phyloP scores from a whole-genome alignment of 73 alveolate species.

The Paramecium primaurelia region DNA sequence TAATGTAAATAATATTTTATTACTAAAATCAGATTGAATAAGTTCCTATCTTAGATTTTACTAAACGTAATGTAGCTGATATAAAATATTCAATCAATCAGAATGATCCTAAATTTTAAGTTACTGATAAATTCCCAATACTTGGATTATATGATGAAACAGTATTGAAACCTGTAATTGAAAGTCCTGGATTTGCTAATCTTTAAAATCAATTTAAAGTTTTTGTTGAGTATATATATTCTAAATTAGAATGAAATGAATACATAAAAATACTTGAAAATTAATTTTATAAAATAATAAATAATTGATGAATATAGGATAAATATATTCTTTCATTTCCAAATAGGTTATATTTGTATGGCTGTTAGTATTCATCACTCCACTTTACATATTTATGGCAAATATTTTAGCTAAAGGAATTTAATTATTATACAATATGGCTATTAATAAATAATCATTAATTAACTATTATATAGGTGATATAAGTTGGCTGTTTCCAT shows the following conservation, averaged over 20 bases:
- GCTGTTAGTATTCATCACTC: neutral
- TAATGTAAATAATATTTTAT: neutral
- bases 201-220: neutral
- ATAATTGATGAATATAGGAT: neutral
- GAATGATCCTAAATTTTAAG: neutral
- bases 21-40: neutral
- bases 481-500: constrained; percentile 8
- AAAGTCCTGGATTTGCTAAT: neutral
- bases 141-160: neutral
- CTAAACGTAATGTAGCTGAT: neutral
- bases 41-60: neutral
- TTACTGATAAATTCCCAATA: neutral
- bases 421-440: neutral
- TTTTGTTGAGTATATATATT: neutral
- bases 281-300: neutral
- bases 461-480: neutral
- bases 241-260: neutral
- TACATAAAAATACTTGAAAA: neutral
- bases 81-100: neutral
- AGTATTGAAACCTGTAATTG: neutral
- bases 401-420: neutral
- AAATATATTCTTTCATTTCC: neutral
- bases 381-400: neutral
- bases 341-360: neutral
- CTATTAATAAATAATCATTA: neutral